Percentiles rank a stretch among this genome's conserved stretches.
phyloP scores from a whole-genome alignment of 148 eudicot genomes.

The Linanthus parryae region DNA sequence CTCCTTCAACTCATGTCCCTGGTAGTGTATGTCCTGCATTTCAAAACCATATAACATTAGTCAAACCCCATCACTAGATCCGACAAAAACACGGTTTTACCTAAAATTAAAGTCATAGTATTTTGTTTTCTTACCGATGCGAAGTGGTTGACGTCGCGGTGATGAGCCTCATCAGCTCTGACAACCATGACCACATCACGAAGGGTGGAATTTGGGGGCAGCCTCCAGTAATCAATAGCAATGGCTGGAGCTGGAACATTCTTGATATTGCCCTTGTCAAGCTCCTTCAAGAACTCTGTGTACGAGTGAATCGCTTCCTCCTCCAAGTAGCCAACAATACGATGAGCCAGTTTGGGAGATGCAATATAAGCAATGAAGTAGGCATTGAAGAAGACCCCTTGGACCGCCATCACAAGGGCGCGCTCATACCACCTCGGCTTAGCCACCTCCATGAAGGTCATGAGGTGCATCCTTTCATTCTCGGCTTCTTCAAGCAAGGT shows the following conservation, averaged over 20 bases:
- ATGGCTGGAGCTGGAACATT: conserved; percentile 85
- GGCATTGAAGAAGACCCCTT: conserved; percentile 88
- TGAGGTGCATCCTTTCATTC: conserved; percentile 92
- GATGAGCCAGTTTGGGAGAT: conserved; percentile 81
- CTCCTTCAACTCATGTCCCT: conserved; percentile 77
- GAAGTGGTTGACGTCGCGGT: conserved; percentile 87
- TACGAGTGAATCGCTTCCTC: conserved; percentile 91
- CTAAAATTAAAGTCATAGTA: too few relatives aligned
- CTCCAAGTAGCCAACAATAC: conserved; percentile 74
- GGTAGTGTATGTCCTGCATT: conserved; percentile 70
- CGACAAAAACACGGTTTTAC: too few relatives aligned
- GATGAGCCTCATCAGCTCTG: conserved; percentile 97
- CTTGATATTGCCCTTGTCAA: conserved; percentile 64
- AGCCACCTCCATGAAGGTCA: conserved; percentile 87
- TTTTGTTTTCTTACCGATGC: conserved; percentile 87
- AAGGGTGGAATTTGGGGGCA: conserved; percentile 52
- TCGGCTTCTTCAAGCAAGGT: conserved; percentile 85
- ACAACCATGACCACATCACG: conserved; percentile 76
- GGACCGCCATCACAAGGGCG: conserved; percentile 65
- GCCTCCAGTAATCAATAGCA: conserved; percentile 84
- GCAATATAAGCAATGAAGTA: conserved; percentile 66
- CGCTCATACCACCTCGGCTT: conserved; percentile 81
- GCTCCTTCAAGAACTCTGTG: conserved; percentile 73
- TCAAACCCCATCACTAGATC: too few relatives aligned
- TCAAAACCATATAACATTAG: background rate